Base-by-base conservation (phyloP, 192 early-diverging fungal species). In the Backusella tuberculispora region DNA sequence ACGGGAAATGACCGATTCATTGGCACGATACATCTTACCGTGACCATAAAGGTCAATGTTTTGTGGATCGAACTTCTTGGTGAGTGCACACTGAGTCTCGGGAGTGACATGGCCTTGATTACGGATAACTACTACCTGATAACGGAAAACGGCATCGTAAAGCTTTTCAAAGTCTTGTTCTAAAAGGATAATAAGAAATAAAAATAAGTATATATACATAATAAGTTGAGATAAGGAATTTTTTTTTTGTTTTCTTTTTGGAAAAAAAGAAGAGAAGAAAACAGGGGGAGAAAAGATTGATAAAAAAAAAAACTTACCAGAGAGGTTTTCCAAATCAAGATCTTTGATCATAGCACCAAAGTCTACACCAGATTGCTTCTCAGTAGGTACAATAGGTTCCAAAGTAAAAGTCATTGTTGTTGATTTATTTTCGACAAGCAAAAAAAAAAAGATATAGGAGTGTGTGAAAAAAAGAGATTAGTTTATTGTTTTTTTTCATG, bases 41-140 rank as follows among this genome's bases (percentile, higher is more conserved):
- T 80, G 79, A n/a, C 79, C 79, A 56, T 80, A 80, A 4, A 72
- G 73, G 4, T 80, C 75, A 4, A 76, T 75, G 29, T 72, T 46
- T 34, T 75, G 46, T 12, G 79, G 79, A 19, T 80, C 79, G 26
- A 80, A 80, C 12, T 53, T 42, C 40, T 80, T 76, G 56, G 75
- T 76, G 24, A 80, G 34, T 7, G 26, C 42, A 48, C 73, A 80
- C 53, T 80, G 79, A 9, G 75, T 76, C 37, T 80, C 60, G 19
- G 79, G 79, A 12, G 47, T 15, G 15, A 80, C 74, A 19, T 80
- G 79, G 12, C 75, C 17, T 64, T 80, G 79, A n/a, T 72, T 60
- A 64, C 68, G 74, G 21, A 80, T 53, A 3, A 80, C 79, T 2
- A 80, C 71, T 2, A 80, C 79, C 37, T 80, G 79, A 44, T 80